A percentile compares a stretch with the other conserved stretches of the same genome.
phyloP scores from a whole-genome alignment of 345 rosid genomes.

The Sapria himalayana region DNA sequence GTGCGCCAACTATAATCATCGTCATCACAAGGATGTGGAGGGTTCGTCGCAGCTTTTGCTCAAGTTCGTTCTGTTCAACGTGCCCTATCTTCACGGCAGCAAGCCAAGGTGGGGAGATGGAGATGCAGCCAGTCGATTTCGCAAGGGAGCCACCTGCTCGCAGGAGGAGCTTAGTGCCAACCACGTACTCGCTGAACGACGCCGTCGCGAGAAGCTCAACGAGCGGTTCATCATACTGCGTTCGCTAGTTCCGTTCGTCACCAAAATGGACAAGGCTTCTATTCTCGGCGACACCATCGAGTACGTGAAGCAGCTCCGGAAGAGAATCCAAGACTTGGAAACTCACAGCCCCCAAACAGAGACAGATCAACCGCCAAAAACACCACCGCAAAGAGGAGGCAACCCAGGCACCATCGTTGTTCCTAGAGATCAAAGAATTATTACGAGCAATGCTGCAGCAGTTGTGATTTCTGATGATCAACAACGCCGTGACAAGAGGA shows the following conservation, averaged over 20 bases:
- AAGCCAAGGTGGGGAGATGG: constrained; percentile 21
- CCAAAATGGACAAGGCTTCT: constrained; percentile 96
- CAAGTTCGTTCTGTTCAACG: constrained; percentile 54
- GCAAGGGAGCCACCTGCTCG: constrained; percentile 13
- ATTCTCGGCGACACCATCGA: constrained; percentile 89
- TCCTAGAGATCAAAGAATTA: no score
- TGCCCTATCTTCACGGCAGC: constrained; percentile 52
- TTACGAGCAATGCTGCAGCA: no score
- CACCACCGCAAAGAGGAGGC: constrained; percentile 13
- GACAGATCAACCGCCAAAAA: constrained; percentile 17
- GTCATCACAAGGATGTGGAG: constrained; percentile 15
- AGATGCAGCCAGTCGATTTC: constrained; percentile 12
- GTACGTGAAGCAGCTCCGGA: constrained; percentile 69
- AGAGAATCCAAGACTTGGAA: constrained; percentile 70
- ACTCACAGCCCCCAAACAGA: constrained; percentile 26
- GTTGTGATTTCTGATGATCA: no score
- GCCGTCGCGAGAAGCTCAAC: constrained; percentile 84
- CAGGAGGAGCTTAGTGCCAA: constrained; percentile 69
- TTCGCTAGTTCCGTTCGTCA: constrained; percentile 83
- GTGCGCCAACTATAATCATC: no score
- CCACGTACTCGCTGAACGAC: constrained; percentile 85
- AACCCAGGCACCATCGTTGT: no score
- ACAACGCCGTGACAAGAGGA: constrained; percentile 41
- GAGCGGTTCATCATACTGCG: constrained; percentile 62
- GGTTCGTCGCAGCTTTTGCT: constrained; percentile 62